These are phyloP conservation scores for Sinapis alba DNA, from an alignment of 441 rosid genomes.

Conservation along the genomic window DNA sequence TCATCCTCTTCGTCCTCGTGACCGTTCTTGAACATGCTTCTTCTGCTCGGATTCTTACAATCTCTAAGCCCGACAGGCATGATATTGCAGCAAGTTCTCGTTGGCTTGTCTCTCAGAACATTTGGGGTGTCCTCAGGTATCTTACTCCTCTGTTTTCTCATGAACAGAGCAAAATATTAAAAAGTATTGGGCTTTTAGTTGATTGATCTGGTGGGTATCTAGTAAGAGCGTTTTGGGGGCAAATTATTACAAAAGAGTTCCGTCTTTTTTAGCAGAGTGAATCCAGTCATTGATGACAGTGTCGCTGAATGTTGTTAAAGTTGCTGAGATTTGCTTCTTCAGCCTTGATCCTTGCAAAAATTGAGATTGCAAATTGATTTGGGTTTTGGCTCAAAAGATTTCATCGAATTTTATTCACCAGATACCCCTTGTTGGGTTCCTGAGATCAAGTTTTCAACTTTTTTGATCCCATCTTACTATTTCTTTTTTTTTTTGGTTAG, in stretches of 20 bases:
- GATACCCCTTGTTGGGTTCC: no score
- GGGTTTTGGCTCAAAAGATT: background rate
- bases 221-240: no score
- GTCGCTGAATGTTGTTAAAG: background rate
- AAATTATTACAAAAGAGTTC: background rate
- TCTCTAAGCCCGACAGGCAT: constrained; percentile 66
- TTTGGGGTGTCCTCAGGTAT: constrained; percentile 93
- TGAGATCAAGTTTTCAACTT: no score
- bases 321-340: constrained; percentile 12
- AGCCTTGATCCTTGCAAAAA: background rate
- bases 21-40: constrained; percentile 35
- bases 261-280: background rate
- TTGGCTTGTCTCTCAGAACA: constrained; percentile 85
- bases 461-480: no score
- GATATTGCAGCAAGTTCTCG: constrained; percentile 75
- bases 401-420: no score
- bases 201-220: no score
- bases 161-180: background rate
- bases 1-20: constrained; percentile 13
- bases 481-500: no score
- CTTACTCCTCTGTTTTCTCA: background rate
- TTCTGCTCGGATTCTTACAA: constrained; percentile 52
- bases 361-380: background rate
- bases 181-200: background rate
- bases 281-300: background rate